A percentile compares a stretch with the other conserved stretches of the same genome.
phyloP scores from a whole-genome alignment of 495 filamentous ascomycete species.

The Melanomma pulvis-pyrius region DNA sequence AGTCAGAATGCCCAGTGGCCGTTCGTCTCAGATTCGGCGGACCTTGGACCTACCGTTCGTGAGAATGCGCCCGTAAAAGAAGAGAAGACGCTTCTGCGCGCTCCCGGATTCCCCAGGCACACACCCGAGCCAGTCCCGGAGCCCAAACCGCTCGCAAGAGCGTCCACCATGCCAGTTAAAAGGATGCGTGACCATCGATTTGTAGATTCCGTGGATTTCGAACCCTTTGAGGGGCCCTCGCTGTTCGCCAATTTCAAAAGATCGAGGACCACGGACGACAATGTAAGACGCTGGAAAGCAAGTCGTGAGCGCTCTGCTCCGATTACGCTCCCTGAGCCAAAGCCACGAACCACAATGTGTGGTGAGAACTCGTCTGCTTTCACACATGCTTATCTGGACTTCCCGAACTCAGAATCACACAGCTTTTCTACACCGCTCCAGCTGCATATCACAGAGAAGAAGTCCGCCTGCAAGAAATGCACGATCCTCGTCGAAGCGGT shows the following conservation, averaged over 20 bases:
- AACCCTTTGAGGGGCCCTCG: conserved; percentile 15
- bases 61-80: neutral
- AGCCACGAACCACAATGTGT: neutral
- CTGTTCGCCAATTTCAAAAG: conserved; percentile 13
- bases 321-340: neutral
- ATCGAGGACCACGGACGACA: conserved; percentile 8
- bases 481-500: conserved; percentile 1
- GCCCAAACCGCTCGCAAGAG: neutral
- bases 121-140: neutral
- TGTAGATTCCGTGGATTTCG: neutral
- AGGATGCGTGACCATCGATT: neutral
- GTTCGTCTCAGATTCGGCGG: conserved; percentile 11
- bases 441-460: neutral
- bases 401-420: neutral
- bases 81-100: conserved; percentile 6
- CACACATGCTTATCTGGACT: conserved; percentile 5
- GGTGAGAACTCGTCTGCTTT: neutral
- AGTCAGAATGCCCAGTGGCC: conserved; percentile 16
- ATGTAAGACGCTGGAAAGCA: neutral
- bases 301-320: neutral
- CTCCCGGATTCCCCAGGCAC: conserved; percentile 11
- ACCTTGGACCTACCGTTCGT: neutral
- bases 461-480: conserved; percentile 10
- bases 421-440: neutral
- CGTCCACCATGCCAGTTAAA: conserved; percentile 4